A percentile compares a stretch with the other conserved stretches of the same genome.
These are phyloP conservation scores for Jimgerdemannia flammicorona DNA, from an alignment of 192 early-diverging fungal genomes.

Conservation along the genomic window DNA sequence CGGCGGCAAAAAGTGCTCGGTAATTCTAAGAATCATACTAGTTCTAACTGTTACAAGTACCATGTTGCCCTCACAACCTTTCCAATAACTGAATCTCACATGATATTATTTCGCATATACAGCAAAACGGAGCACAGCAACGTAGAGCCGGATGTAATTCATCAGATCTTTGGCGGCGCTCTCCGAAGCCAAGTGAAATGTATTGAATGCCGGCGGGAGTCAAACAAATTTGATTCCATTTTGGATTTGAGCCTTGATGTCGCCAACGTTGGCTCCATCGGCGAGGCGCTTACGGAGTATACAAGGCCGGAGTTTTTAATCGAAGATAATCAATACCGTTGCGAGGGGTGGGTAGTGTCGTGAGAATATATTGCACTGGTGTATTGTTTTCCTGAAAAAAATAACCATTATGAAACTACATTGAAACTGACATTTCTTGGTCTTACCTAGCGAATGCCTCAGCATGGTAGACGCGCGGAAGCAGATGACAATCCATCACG, in stretches of 20 bases:
- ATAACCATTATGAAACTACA: no score
- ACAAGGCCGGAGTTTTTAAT: slow-evolving; percentile 64
- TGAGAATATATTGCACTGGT: no score
- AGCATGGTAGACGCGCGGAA: slow-evolving; percentile 75
- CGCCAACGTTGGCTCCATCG: slow-evolving; percentile 53
- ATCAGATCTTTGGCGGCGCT: slow-evolving; percentile 83
- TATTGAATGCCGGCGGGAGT: slow-evolving; percentile 61
- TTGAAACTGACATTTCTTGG: neutral
- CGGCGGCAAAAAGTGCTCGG: slow-evolving; percentile 60
- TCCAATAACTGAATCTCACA: no score
- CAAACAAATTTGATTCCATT: slow-evolving; percentile 72
- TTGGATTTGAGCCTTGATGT: slow-evolving; percentile 81
- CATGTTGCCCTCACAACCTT: no score
- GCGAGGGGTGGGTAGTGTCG: slow-evolving; percentile 52
- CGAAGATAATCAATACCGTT: slow-evolving; percentile 73
- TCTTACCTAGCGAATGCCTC: slow-evolving; percentile 54
- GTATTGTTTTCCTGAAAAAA: no score
- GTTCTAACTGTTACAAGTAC: no score
- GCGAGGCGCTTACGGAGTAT: slow-evolving; percentile 67
- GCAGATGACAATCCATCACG: slow-evolving; percentile 70
- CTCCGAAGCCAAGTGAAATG: slow-evolving; percentile 78
- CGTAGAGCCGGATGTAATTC: slow-evolving; percentile 70
- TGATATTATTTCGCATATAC: no score
- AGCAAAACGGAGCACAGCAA: slow-evolving; percentile 63
- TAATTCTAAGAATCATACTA: no score